Conservation (phyloP, 2,329 filamentous ascomycete species). For the Fusarium sp. region DNA sequence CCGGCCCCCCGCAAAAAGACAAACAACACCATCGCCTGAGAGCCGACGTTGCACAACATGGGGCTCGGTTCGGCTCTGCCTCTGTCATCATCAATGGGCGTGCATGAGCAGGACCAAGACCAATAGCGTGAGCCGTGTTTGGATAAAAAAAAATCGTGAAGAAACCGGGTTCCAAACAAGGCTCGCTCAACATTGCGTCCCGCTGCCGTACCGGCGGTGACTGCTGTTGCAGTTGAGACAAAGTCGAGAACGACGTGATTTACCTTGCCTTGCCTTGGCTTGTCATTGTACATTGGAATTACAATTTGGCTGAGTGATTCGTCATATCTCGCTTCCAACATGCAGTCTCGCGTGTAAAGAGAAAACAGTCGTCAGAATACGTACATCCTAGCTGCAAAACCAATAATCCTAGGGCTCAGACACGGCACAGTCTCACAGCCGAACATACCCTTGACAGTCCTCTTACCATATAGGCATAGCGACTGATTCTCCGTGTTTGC, state of each 20-base stretch:
- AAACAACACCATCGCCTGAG: slow-evolving; percentile 22
- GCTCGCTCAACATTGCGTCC: slow-evolving; percentile 5
- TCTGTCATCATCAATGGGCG: slow-evolving; percentile 19
- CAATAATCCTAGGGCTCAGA: slow-evolving; percentile 27
- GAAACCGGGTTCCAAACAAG: slow-evolving; percentile 16
- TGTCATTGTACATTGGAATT: not conserved
- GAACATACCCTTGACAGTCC: slow-evolving; percentile 17
- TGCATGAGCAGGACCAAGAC: slow-evolving; percentile 12
- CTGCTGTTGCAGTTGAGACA: slow-evolving; percentile 17
- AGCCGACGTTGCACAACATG: slow-evolving; percentile 40
- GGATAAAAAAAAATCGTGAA: slow-evolving; percentile 4
- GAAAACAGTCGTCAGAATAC: slow-evolving; percentile 23
- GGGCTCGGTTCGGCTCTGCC: slow-evolving; percentile 14
- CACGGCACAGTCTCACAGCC: slow-evolving; percentile 30
- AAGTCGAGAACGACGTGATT: slow-evolving; percentile 18
- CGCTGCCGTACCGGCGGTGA: slow-evolving; percentile 18
- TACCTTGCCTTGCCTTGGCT: slow-evolving; percentile 5
- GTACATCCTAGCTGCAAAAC: slow-evolving; percentile 27
- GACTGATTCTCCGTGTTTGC: slow-evolving; percentile 1
- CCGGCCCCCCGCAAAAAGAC: slow-evolving; percentile 34
- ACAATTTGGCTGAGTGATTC: slow-evolving; percentile 29
- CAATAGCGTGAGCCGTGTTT: slow-evolving; percentile 5
- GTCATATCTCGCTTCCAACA: slow-evolving; percentile 33
- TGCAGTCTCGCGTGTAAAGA: slow-evolving; percentile 29
- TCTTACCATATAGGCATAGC: not conserved